Evolutionary conservation across 768 basidiomycete species (phyloP).

Genomic region (Pleurotus salmoneostramineus): DNA sequence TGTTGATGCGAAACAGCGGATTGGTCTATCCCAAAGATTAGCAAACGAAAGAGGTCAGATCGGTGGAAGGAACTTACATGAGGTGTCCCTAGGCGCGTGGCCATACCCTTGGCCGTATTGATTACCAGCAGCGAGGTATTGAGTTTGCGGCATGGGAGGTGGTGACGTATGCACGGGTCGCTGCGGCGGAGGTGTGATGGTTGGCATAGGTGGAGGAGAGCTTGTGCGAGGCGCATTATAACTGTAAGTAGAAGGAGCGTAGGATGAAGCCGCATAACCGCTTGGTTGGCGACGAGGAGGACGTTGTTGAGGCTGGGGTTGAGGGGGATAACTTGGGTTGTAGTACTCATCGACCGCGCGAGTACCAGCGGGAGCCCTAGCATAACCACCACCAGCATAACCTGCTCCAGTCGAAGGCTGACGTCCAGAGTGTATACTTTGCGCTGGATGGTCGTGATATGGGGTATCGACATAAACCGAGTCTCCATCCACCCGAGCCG

Average conservation of each 20-base stretch:
- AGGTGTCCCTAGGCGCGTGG: slow-evolving; percentile 46
- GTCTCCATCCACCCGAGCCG: slow-evolving; percentile 52
- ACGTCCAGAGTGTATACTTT: slow-evolving; percentile 23
- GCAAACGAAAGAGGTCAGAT: background rate
- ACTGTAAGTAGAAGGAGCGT: slow-evolving; percentile 22
- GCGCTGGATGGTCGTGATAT: slow-evolving; percentile 21
- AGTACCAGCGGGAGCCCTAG: slow-evolving; percentile 57
- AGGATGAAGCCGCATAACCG: slow-evolving; percentile 17
- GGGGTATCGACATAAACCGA: slow-evolving; percentile 54
- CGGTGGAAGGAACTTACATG: slow-evolving; percentile 40
- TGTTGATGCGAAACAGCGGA: slow-evolving; percentile 48
- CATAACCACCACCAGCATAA: slow-evolving; percentile 34
- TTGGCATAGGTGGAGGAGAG: slow-evolving; percentile 18
- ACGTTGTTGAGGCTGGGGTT: slow-evolving; percentile 42
- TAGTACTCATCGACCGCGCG: slow-evolving; percentile 80
- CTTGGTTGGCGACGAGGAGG: slow-evolving; percentile 13
- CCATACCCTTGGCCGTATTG: slow-evolving; percentile 44
- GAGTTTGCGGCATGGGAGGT: slow-evolving; percentile 20
- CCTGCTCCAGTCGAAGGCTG: slow-evolving; percentile 21
- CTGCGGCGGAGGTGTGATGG: slow-evolving; percentile 14
- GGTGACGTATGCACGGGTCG: slow-evolving; percentile 11
- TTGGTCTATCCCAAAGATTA: slow-evolving; percentile 40
- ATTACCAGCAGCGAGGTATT: slow-evolving; percentile 28
- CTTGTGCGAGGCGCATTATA: slow-evolving; percentile 14
- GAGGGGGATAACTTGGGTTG: slow-evolving; percentile 30